A percentile compares a stretch with the other conserved stretches of the same genome.
Evolutionary conservation across 495 filamentous ascomycete genomes (phyloP).

Genomic region (Trichoderma reesei): DNA sequence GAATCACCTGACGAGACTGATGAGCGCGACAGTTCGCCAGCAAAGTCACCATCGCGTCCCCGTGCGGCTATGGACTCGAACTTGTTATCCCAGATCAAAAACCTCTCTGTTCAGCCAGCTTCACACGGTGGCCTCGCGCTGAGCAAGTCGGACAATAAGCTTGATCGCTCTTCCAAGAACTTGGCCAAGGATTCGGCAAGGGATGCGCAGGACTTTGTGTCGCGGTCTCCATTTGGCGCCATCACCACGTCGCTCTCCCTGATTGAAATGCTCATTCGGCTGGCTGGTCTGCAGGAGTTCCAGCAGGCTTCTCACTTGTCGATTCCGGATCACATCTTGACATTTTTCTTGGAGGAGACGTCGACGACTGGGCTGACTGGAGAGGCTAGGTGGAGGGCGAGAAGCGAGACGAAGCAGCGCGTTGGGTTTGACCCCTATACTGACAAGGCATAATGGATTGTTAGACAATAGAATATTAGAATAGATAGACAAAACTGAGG

Average conservation of each 20-base stretch:
- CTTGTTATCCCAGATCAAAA: constrained; percentile 30
- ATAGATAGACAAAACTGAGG: neutral
- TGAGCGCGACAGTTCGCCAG: constrained; percentile 13
- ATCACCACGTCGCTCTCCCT: constrained; percentile 83
- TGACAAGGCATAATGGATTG: constrained; percentile 21
- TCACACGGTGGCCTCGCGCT: constrained; percentile 13
- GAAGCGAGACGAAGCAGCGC: constrained; percentile 58
- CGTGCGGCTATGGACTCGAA: constrained; percentile 28
- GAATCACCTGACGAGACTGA: constrained; percentile 19
- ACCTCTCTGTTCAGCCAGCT: constrained; percentile 27
- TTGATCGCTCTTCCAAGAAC: neutral
- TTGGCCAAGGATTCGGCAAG: constrained; percentile 13
- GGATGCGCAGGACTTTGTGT: constrained; percentile 14
- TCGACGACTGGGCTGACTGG: constrained; percentile 63
- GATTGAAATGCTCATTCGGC: constrained; percentile 85
- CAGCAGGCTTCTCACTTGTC: constrained; percentile 87
- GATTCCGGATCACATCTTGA: constrained; percentile 89
- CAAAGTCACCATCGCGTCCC: neutral
- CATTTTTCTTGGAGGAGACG: constrained; percentile 83
- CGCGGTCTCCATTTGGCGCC: constrained; percentile 31
- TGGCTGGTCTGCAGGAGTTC: constrained; percentile 91
- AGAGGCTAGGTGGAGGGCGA: constrained; percentile 58
- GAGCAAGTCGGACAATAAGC: neutral
- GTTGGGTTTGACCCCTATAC: constrained; percentile 67
- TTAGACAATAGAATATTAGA: neutral